Evolutionary conservation across 768 basidiomycete genomes (phyloP).

Genomic region (Suillus alpinus): DNA sequence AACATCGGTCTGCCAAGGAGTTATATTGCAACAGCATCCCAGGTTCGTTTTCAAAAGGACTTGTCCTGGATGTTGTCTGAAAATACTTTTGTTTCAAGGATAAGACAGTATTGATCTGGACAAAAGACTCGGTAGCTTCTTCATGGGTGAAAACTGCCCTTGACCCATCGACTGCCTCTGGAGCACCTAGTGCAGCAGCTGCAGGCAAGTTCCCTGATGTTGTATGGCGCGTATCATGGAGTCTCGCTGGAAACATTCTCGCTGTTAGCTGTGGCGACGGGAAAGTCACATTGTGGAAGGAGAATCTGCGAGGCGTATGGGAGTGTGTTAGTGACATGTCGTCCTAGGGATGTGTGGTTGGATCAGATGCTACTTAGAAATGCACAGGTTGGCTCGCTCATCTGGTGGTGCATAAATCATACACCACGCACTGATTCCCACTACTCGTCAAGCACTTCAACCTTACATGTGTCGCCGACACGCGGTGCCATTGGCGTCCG

Average conservation of each 20-base stretch:
- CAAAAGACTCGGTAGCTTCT: constrained; percentile 70
- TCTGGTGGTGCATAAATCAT: constrained; percentile 21
- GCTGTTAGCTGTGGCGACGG: constrained; percentile 98
- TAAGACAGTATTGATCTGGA: constrained; percentile 89
- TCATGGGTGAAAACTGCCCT: constrained; percentile 81
- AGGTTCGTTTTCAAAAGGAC: constrained; percentile 41
- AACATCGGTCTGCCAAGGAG: constrained; percentile 92
- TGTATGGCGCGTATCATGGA: constrained; percentile 99
- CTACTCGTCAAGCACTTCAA: background rate
- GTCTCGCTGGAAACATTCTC: constrained; percentile 90
- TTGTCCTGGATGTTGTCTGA: background rate
- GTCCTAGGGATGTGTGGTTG: constrained; percentile 44
- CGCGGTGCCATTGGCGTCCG: constrained; percentile 55
- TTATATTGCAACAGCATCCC: constrained; percentile 95
- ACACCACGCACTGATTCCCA: constrained; percentile 37
- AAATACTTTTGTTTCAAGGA: constrained; percentile 40
- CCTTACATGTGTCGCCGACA: constrained; percentile 39
- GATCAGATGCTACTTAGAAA: background rate
- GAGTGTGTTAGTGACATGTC: constrained; percentile 96
- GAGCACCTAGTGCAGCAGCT: constrained; percentile 41
- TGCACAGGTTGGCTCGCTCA: constrained; percentile 11
- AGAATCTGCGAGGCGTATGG: constrained; percentile 92
- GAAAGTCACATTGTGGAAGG: constrained; percentile 98
- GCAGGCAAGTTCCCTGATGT: constrained; percentile 92
- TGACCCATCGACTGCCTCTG: constrained; percentile 59